phyloP scores from a whole-genome alignment of 768 basidiomycete species.

The Pleurotus eryngii region DNA sequence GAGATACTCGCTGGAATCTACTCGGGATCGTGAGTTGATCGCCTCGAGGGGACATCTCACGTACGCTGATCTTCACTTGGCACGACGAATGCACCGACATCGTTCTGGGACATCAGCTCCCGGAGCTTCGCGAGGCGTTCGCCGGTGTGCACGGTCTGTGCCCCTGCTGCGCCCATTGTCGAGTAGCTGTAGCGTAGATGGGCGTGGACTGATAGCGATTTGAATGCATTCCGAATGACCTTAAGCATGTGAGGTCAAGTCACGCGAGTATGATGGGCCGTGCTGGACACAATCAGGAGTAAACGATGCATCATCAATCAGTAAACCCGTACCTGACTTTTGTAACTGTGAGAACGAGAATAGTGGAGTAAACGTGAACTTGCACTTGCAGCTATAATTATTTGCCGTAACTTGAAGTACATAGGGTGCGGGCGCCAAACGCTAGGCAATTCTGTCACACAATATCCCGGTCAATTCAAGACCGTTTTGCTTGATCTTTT shows the following conservation, averaged over 20 bases:
- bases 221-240: conserved; percentile 5
- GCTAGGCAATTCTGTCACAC: no score
- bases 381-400: no score
- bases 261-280: background rate
- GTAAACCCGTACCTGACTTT: no score
- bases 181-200: background rate
- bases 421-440: no score
- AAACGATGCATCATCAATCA: no score
- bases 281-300: no score
- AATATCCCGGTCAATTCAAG: no score
- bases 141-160: conserved; percentile 57
- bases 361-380: no score
- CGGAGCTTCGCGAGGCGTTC: conserved; percentile 61
- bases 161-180: conserved; percentile 34
- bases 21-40: background rate
- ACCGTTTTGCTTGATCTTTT: no score
- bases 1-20: conserved; percentile 88
- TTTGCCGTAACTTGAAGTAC: no score
- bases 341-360: no score
- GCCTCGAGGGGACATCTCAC: conserved; percentile 21
- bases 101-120: conserved; percentile 57
- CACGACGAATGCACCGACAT: conserved; percentile 73
- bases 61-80: conserved; percentile 92
- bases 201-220: conserved; percentile 1
- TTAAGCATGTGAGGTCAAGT: conserved; percentile 1